These are phyloP conservation scores for Plectosphaerella sp. DNA, from an alignment of 2,329 filamentous ascomycete genomes.

Conservation along the genomic window DNA sequence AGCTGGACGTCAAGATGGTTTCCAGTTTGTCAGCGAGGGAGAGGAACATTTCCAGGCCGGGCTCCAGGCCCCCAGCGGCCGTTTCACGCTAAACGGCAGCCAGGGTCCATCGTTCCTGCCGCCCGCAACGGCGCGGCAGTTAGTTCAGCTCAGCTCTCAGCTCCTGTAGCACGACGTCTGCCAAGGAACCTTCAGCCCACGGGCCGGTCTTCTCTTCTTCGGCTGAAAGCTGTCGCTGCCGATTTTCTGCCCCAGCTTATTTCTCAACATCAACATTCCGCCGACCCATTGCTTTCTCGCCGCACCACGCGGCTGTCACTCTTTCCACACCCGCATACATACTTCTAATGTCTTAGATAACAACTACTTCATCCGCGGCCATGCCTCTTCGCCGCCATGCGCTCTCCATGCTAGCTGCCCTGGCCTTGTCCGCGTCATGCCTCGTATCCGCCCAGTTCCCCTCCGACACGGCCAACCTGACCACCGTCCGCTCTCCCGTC, in stretches of 20 bases:
- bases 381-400: background rate
- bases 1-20: no score
- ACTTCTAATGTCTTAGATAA: background rate
- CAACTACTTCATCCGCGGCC: background rate
- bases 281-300: background rate
- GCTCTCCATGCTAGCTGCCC: slow-evolving; percentile 2
- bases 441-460: slow-evolving; percentile 9
- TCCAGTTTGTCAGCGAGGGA: no score
- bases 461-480: slow-evolving; percentile 32
- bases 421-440: background rate
- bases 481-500: slow-evolving; percentile 57
- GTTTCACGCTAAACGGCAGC: no score
- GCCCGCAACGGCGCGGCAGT: no score
- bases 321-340: background rate
- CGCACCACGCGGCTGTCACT: background rate
- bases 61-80: no score
- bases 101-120: no score
- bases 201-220: background rate
- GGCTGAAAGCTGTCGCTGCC: background rate
- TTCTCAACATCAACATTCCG: background rate
- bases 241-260: background rate
- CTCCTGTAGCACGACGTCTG: background rate
- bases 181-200: background rate
- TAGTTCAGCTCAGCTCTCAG: background rate
- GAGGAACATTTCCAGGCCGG: no score